Percentiles rank a stretch among this genome's conserved stretches.
Conservation (phyloP, 176 grass and related monocot genomes). For the Calamus simplicifolius region DNA sequence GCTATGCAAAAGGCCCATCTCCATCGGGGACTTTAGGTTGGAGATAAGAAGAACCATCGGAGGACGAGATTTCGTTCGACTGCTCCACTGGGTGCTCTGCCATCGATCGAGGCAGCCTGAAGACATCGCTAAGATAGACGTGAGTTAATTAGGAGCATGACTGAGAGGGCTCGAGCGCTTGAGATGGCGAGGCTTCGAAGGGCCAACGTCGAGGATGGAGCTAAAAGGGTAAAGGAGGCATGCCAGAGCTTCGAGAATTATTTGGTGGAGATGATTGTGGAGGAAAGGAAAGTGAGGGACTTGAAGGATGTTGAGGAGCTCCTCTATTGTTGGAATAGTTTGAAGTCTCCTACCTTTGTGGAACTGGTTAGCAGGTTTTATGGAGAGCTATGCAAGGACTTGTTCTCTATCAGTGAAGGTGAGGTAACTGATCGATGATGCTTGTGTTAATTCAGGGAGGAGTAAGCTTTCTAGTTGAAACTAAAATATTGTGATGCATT, state of each 20-base stretch:
- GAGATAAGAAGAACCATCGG: conserved; percentile 4
- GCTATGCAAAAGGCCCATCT: conserved; percentile 21
- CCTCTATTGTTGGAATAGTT: conserved; percentile 50
- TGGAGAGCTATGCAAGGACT: conserved; percentile 55
- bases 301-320: conserved; percentile 73
- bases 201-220: not conserved
- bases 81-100: conserved; percentile 26
- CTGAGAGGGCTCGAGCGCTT: conserved; percentile 12
- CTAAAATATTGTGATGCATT: too few relatives aligned
- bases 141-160: conserved; percentile 14
- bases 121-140: not conserved
- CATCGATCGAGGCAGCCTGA: conserved; percentile 18
- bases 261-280: conserved; percentile 57
- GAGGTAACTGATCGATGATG: too few relatives aligned
- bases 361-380: conserved; percentile 65
- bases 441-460: too few relatives aligned
- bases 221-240: conserved; percentile 13
- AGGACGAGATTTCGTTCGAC: conserved; percentile 7
- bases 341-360: conserved; percentile 62
- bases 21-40: conserved; percentile 7
- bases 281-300: conserved; percentile 54
- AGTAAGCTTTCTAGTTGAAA: too few relatives aligned
- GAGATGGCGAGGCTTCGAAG: not conserved
- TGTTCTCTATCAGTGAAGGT: conserved; percentile 20
- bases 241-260: conserved; percentile 60